phyloP scores from a whole-genome alignment of 2,329 filamentous ascomycete species.

The Magnaporthiopsis poae region DNA sequence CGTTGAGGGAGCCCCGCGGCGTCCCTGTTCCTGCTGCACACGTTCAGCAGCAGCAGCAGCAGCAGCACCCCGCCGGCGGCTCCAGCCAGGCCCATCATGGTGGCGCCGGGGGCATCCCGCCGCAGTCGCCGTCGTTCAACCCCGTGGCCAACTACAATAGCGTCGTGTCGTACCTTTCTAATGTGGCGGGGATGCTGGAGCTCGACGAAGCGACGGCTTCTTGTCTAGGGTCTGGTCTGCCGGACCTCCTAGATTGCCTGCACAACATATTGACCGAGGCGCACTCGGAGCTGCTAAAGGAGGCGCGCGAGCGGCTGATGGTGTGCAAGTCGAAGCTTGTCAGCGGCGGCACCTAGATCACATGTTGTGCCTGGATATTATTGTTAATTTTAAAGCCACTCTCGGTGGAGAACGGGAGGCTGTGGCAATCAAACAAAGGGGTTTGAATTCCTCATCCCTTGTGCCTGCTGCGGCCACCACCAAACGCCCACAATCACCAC shows the following conservation, averaged over 20 bases:
- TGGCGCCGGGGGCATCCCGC: neutral
- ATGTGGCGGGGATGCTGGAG: slow-evolving; percentile 59
- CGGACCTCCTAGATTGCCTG: slow-evolving; percentile 35
- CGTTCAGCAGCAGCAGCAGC: slow-evolving; percentile 28
- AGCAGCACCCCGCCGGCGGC: neutral
- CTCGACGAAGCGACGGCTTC: slow-evolving; percentile 58
- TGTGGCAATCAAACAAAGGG: too few species aligned
- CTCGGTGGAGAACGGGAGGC: too few species aligned
- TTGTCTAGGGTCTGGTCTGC: slow-evolving; percentile 50
- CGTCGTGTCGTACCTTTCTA: slow-evolving; percentile 40
- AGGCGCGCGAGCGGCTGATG: slow-evolving; percentile 61
- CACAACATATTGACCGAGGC: slow-evolving; percentile 33
- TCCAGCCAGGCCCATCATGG: neutral
- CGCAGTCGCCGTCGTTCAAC: neutral
- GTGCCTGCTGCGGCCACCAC: too few species aligned
- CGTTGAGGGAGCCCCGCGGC: slow-evolving; percentile 48
- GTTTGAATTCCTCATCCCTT: too few species aligned
- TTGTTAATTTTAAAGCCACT: neutral
- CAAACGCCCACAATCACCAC: neutral
- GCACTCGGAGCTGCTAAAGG: slow-evolving; percentile 60
- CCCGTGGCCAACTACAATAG: slow-evolving; percentile 20
- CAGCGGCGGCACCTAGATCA: neutral
- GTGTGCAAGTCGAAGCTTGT: slow-evolving; percentile 52
- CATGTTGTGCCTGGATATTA: neutral
- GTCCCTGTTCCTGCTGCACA: slow-evolving; percentile 13